These are phyloP conservation scores for Tricholoma sp. DNA, from an alignment of 768 basidiomycete species.

Conservation along the genomic window DNA sequence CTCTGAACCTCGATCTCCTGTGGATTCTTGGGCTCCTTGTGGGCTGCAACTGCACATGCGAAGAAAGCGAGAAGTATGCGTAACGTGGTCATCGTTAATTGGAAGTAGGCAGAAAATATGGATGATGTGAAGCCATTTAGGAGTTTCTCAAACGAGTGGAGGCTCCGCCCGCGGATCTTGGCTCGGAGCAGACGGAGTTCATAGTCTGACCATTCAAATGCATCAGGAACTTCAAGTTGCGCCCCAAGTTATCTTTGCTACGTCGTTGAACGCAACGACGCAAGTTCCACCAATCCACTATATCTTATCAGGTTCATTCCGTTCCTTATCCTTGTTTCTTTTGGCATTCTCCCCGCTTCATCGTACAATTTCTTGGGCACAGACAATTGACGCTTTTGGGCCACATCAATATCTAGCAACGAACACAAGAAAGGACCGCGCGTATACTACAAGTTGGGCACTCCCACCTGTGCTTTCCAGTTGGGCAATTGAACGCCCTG, in stretches of 20 bases:
- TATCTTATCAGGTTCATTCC: slow-evolving; percentile 46
- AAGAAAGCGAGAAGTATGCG: slow-evolving; percentile 15
- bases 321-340: slow-evolving; percentile 45
- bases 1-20: slow-evolving; percentile 45
- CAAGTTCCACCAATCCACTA: slow-evolving; percentile 20
- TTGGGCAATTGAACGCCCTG: slow-evolving; percentile 33
- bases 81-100: background rate
- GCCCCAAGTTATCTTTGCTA: slow-evolving; percentile 6
- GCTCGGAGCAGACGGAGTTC: too few relatives aligned
- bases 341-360: slow-evolving; percentile 42
- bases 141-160: slow-evolving; percentile 7
- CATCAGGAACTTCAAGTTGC: too few relatives aligned
- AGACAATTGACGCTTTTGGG: slow-evolving; percentile 39
- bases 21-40: slow-evolving; percentile 38
- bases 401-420: slow-evolving; percentile 48
- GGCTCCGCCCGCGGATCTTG: background rate
- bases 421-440: slow-evolving; percentile 28
- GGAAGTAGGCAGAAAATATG: background rate
- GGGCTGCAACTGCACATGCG: slow-evolving; percentile 27
- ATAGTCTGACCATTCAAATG: too few relatives aligned
- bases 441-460: slow-evolving; percentile 50
- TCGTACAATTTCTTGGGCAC: slow-evolving; percentile 33
- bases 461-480: slow-evolving; percentile 40
- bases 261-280: slow-evolving; percentile 4
- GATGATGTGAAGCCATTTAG: background rate